Conservation (phyloP, 345 rosid species). For the Abelmoschus esculentus region DNA sequence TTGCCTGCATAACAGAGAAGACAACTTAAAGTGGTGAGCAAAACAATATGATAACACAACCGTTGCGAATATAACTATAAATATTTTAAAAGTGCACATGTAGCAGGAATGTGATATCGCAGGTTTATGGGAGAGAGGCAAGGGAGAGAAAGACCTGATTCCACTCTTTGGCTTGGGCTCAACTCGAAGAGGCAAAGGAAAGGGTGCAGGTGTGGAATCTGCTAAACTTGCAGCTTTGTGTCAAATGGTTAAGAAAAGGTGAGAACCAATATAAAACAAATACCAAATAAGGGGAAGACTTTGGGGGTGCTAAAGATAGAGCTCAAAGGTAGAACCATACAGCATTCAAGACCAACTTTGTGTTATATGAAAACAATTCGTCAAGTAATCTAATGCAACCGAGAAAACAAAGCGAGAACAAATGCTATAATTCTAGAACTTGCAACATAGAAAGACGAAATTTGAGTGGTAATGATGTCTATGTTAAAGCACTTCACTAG, state of each 20-base stretch:
- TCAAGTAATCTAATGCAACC: neutral
- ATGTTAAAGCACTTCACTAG: neutral
- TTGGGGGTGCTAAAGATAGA: neutral
- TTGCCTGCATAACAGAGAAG: conserved; percentile 40
- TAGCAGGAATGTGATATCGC: neutral
- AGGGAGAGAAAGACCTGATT: conserved; percentile 47
- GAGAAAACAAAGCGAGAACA: neutral
- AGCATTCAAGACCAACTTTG: neutral
- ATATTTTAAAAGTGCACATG: neutral
- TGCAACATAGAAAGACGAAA: neutral
- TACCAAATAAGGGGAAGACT: neutral
- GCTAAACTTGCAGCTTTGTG: conserved; percentile 91
- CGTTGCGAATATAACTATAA: neutral
- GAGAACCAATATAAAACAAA: neutral
- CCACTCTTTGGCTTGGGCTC: conserved; percentile 97
- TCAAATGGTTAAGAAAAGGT: conserved; percentile 40
- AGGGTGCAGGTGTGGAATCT: conserved; percentile 76
- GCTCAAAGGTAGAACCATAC: neutral
- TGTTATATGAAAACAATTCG: neutral
- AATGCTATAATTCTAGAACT: neutral
- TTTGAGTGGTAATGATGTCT: neutral
- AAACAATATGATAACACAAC: neutral
- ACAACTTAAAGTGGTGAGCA: neutral
- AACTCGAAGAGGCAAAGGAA: conserved; percentile 82
- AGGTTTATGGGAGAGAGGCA: neutral